These are phyloP conservation scores for Thelephora ganbajun DNA, from an alignment of 768 basidiomycete species.

Conservation along the genomic window DNA sequence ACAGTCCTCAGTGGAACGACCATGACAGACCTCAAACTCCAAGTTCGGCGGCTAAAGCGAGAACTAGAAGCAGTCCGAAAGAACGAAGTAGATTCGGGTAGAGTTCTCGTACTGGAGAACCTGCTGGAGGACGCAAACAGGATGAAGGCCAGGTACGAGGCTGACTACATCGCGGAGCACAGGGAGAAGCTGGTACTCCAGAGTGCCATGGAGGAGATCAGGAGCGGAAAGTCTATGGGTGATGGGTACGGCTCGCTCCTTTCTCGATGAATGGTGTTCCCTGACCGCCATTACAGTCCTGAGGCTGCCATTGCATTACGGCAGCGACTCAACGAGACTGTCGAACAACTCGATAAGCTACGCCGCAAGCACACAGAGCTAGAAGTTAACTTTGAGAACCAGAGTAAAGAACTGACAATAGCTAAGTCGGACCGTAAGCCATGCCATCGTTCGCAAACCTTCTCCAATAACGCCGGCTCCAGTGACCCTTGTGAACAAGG, in stretches of 20 bases:
- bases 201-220: conserved; percentile 76
- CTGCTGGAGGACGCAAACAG: conserved; percentile 82
- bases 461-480: conserved; percentile 1
- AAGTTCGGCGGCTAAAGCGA: conserved; percentile 66
- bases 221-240: conserved; percentile 70
- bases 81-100: conserved; percentile 65
- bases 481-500: conserved; percentile 89
- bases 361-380: conserved; percentile 57
- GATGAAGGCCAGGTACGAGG: conserved; percentile 81
- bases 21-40: conserved; percentile 85
- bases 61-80: conserved; percentile 66
- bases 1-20: conserved; percentile 73
- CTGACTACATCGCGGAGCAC: conserved; percentile 75
- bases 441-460: conserved; percentile 1
- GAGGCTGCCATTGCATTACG: conserved; percentile 84
- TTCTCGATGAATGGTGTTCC: conserved; percentile 1
- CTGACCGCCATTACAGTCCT: conserved; percentile 28
- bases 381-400: conserved; percentile 50
- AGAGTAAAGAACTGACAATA: conserved; percentile 58
- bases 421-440: conserved; percentile 75
- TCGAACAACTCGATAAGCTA: conserved; percentile 64
- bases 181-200: conserved; percentile 71
- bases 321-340: conserved; percentile 75
- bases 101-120: conserved; percentile 78
- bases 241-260: conserved; percentile 45